These are phyloP conservation scores for Kalanchoe fedtschenkoi DNA, from an alignment of 164 flowering plant species.

Conservation along the genomic window DNA sequence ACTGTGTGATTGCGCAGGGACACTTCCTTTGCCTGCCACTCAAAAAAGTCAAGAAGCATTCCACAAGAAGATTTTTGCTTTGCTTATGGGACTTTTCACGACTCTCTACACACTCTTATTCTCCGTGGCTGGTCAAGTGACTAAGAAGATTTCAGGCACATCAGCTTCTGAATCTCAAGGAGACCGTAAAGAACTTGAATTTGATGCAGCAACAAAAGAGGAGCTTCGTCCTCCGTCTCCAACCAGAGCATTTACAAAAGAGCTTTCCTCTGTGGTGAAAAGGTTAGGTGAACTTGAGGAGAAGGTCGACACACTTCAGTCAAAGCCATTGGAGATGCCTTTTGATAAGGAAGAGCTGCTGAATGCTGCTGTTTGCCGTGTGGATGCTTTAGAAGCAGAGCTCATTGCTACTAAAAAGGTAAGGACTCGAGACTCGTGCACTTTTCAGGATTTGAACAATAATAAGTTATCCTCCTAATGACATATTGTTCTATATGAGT, in stretches of 20 bases:
- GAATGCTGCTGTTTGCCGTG: slow-evolving; percentile 90
- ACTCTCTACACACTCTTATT: slow-evolving; percentile 39
- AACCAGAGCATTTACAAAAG: slow-evolving; percentile 31
- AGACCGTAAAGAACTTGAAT: slow-evolving; percentile 13
- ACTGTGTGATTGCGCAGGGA: slow-evolving; percentile 17
- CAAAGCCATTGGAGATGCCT: slow-evolving; percentile 83
- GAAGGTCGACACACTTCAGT: slow-evolving; percentile 51
- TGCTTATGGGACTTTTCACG: slow-evolving; percentile 48
- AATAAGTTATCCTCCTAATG: neutral
- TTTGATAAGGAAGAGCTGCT: slow-evolving; percentile 77
- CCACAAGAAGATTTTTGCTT: slow-evolving; percentile 22
- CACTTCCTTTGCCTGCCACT: slow-evolving; percentile 15
- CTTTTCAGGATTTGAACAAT: neutral
- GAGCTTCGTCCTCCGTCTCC: slow-evolving; percentile 60
- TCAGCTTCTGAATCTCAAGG: slow-evolving; percentile 15
- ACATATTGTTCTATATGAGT: slow-evolving; percentile 12
- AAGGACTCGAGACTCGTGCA: neutral
- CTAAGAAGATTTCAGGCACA: slow-evolving; percentile 31
- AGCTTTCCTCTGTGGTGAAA: slow-evolving; percentile 47
- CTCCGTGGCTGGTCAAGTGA: slow-evolving; percentile 25
- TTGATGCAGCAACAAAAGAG: slow-evolving; percentile 28
- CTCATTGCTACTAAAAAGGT: slow-evolving; percentile 88
- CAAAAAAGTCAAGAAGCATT: slow-evolving; percentile 36
- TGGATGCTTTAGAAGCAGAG: slow-evolving; percentile 91
- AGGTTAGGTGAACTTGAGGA: slow-evolving; percentile 73